These are phyloP conservation scores for Trametopsis cervina DNA, from an alignment of 768 basidiomycete species.

Conservation along the genomic window DNA sequence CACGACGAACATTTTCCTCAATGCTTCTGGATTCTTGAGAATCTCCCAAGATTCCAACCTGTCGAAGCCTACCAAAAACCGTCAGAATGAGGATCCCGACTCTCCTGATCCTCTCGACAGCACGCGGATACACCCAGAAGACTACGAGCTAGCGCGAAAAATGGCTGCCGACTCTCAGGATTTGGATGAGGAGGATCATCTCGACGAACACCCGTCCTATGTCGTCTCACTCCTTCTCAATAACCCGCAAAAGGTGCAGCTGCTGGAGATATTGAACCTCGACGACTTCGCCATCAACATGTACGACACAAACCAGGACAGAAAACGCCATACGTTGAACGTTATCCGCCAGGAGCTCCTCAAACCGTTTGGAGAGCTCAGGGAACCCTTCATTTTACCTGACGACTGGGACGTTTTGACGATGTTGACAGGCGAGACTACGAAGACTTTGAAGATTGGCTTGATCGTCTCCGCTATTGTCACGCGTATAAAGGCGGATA, in stretches of 20 bases:
- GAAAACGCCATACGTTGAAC: conserved; percentile 86
- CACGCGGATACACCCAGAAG: conserved; percentile 95
- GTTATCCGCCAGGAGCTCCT: conserved; percentile 84
- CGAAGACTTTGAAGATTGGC: conserved; percentile 66
- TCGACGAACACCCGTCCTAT: conserved; percentile 86
- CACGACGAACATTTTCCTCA: conserved; percentile 85
- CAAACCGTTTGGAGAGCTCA: conserved; percentile 70
- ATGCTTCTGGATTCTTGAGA: conserved; percentile 86
- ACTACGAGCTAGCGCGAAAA: conserved; percentile 95
- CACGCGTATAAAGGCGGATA: conserved; percentile 42
- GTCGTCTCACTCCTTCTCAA: conserved; percentile 83
- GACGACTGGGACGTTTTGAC: conserved; percentile 77
- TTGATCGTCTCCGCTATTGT: conserved; percentile 77
- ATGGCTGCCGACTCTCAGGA: conserved; percentile 98
- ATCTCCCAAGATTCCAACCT: conserved; percentile 69
- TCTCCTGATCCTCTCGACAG: conserved; percentile 87
- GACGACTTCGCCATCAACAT: conserved; percentile 96
- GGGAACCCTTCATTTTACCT: conserved; percentile 58
- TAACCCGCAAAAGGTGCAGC: conserved; percentile 69
- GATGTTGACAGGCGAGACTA: conserved; percentile 93
- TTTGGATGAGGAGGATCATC: conserved; percentile 94
- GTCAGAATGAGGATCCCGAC: conserved; percentile 56
- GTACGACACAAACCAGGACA: conserved; percentile 72
- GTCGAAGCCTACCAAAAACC: conserved; percentile 50
- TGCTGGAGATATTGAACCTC: conserved; percentile 84